phyloP scores from a whole-genome alignment of 2,329 filamentous ascomycete genomes.

The Kalaharituber pfeilii region DNA sequence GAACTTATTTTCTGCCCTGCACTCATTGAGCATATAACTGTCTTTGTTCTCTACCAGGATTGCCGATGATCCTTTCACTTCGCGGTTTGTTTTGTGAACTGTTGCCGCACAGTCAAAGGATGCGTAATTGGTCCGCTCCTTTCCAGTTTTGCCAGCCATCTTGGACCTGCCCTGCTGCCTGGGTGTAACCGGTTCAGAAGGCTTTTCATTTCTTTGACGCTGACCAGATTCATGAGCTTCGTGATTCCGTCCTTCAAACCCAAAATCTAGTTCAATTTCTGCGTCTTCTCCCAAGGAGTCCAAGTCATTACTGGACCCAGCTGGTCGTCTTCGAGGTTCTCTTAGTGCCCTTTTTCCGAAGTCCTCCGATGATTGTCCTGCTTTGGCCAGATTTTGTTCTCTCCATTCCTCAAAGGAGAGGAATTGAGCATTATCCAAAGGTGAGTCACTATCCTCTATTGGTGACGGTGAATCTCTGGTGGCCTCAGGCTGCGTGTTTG shows the following conservation, averaged over 20 bases:
- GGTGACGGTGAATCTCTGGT: constrained; percentile 14
- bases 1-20: constrained; percentile 73
- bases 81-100: constrained; percentile 70
- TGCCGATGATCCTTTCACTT: constrained; percentile 73
- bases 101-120: constrained; percentile 95
- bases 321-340: constrained; percentile 34
- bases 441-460: constrained; percentile 39
- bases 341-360: constrained; percentile 40
- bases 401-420: constrained; percentile 99
- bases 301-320: constrained; percentile 46
- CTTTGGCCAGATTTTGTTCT: constrained; percentile 71
- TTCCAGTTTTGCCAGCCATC: constrained; percentile 92
- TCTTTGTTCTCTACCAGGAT: constrained; percentile 95
- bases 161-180: constrained; percentile 39
- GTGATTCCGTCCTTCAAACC: constrained; percentile 28
- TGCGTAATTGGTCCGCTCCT: constrained; percentile 92
- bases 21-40: constrained; percentile 93
- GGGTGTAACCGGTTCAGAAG: constrained; percentile 14
- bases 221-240: constrained; percentile 22
- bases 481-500: constrained; percentile 12
- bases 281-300: constrained; percentile 72
- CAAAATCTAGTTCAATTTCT: constrained; percentile 63
- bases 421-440: constrained; percentile 61
- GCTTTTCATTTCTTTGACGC: constrained; percentile 1
- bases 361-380: constrained; percentile 58